phyloP scores from a whole-genome alignment of 1,139 yeast species.

The Blastobotrys persicus region DNA sequence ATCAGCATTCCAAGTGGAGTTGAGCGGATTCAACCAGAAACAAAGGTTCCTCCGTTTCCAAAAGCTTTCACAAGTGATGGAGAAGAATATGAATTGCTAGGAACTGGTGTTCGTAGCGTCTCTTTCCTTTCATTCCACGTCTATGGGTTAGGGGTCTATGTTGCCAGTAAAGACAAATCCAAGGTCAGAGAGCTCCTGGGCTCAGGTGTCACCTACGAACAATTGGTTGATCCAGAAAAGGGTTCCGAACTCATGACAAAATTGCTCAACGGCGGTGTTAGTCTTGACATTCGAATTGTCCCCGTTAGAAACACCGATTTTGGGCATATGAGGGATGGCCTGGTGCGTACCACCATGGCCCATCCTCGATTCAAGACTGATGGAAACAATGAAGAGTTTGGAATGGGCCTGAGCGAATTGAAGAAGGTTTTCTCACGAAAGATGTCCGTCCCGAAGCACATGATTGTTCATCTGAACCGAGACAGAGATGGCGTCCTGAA shows the following conservation, averaged over 20 bases:
- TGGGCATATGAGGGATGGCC: conserved; percentile 84
- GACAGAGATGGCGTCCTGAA: conserved; percentile 46
- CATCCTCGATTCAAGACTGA: conserved; percentile 43
- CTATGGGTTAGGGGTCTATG: conserved; percentile 79
- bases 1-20: conserved; percentile 9
- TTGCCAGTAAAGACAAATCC: conserved; percentile 56
- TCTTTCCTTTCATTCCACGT: conserved; percentile 82
- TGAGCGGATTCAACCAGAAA: conserved; percentile 34
- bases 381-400: conserved; percentile 31
- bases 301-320: conserved; percentile 91
- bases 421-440: conserved; percentile 41
- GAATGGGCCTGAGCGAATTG: conserved; percentile 38
- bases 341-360: conserved; percentile 70
- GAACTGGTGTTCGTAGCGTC: conserved; percentile 78
- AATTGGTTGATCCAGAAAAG: conserved; percentile 52
- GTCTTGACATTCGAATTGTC: conserved; percentile 68
- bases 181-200: conserved; percentile 48
- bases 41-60: conserved; percentile 38
- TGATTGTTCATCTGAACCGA: conserved; percentile 52
- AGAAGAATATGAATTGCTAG: conserved; percentile 53
- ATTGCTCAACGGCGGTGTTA: conserved; percentile 58
- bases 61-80: conserved; percentile 25
- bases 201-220: conserved; percentile 32
- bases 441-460: conserved; percentile 52
- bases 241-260: conserved; percentile 54